phyloP scores from a whole-genome alignment of 257 asterid genomes.

The Coffea eugenioides region DNA sequence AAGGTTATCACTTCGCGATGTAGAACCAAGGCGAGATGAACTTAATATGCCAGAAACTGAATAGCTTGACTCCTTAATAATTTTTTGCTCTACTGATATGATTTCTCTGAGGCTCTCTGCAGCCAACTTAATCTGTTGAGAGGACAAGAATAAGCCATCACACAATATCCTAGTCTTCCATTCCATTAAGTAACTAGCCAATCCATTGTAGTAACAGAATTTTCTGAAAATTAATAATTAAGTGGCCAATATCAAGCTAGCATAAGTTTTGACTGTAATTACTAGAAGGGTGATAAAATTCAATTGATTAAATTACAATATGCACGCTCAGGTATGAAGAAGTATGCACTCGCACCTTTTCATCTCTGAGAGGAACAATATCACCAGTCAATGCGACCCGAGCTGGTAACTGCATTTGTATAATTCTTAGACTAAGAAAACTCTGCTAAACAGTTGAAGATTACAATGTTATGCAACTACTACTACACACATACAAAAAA shows the following conservation, averaged over 20 bases:
- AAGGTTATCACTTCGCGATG: slow-evolving; percentile 59
- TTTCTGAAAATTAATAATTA: not conserved
- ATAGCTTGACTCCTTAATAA: slow-evolving; percentile 49
- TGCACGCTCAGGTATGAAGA: no score
- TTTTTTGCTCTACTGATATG: slow-evolving; percentile 48
- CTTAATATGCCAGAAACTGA: slow-evolving; percentile 68
- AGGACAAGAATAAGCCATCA: slow-evolving; percentile 17
- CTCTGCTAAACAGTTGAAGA: not conserved
- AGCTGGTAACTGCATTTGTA: slow-evolving; percentile 62
- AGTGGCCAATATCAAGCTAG: slow-evolving; percentile 5
- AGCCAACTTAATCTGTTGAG: slow-evolving; percentile 51
- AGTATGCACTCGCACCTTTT: slow-evolving; percentile 49
- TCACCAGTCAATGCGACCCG: slow-evolving; percentile 92
- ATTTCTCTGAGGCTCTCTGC: slow-evolving; percentile 57
- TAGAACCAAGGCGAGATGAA: slow-evolving; percentile 47
- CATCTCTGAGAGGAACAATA: slow-evolving; percentile 56
- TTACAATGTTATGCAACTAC: slow-evolving; percentile 13
- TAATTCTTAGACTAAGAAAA: slow-evolving; percentile 13
- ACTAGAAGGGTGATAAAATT: not conserved
- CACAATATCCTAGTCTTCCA: not conserved
- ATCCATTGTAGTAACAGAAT: not conserved
- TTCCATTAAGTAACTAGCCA: not conserved
- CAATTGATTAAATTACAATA: no score
- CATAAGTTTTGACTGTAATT: not conserved
- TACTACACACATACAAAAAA: not conserved